phyloP scores from a whole-genome alignment of 2,329 filamentous ascomycete genomes.

The Colletotrichum somersetense region DNA sequence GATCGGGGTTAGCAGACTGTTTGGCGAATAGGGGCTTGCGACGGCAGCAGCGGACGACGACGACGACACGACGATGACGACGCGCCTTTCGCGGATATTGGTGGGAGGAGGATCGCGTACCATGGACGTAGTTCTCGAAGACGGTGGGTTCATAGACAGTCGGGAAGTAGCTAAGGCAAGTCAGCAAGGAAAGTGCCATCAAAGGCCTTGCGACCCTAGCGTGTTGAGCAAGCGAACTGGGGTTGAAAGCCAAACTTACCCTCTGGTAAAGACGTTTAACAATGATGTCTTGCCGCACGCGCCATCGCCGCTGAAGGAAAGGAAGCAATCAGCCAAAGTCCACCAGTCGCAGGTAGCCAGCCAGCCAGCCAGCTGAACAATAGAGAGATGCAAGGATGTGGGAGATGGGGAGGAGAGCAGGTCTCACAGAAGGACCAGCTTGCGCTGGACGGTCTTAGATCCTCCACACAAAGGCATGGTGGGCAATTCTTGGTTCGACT shows the following conservation, averaged over 20 bases:
- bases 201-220: background rate
- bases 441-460: slow-evolving; percentile 90
- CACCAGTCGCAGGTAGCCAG: slow-evolving; percentile 11
- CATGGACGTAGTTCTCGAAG: slow-evolving; percentile 99
- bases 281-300: slow-evolving; percentile 97
- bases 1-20: slow-evolving; percentile 19
- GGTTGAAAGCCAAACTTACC: slow-evolving; percentile 67
- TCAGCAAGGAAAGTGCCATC: slow-evolving; percentile 21
- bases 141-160: slow-evolving; percentile 99
- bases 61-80: background rate
- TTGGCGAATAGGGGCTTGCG: background rate
- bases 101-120: slow-evolving; percentile 62
- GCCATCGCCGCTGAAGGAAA: slow-evolving; percentile 81
- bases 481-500: slow-evolving; percentile 3
- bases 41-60: background rate
- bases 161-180: slow-evolving; percentile 82
- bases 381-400: background rate
- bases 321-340: slow-evolving; percentile 34
- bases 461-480: slow-evolving; percentile 68
- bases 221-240: background rate
- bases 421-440: slow-evolving; percentile 91
- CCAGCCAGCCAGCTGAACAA: slow-evolving; percentile 7
- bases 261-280: slow-evolving; percentile 98
- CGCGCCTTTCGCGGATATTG: background rate
- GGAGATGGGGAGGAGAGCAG: slow-evolving; percentile 43